Base-by-base conservation (phyloP, 225 moss, liverwort and hornwort species). In the Antitrichia curtipendula region DNA sequence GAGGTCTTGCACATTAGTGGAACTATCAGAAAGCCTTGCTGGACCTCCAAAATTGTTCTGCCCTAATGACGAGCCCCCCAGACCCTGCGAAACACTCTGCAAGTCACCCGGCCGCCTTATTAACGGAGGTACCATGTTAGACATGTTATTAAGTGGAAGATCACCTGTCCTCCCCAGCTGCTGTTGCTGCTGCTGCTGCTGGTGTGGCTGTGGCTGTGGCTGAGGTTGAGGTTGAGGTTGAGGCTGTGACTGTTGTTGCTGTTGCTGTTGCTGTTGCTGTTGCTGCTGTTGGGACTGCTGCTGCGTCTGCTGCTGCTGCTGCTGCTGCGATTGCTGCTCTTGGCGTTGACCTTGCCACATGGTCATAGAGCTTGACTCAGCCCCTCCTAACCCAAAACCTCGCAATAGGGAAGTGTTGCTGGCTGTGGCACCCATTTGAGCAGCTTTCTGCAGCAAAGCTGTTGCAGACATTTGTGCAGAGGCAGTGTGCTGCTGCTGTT, bases 391-490 rank as follows among this genome's bases (percentile, higher is more conserved):
- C 89, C 96, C 96, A 93, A 93, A 97, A 69, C 97, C 95, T 91
- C 99, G 93, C 68, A 99, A 85, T 61, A 99, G 90, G 87, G 99
- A 97, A 78, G 93, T 94, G 71, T 97, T 98, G 86, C 98, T 99
- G 31, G 95, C 93, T 87, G 97, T 96, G 45, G 97, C 95, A 76
- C 98, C 96, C 99, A 99, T 97, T 88, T 99, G 99, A 57, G 99
- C 99, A 85, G 99, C 99, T 90, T 99, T 99, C 84, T 99, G 99
- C 82, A 99, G 97, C 87, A 99, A 93, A 85, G 99, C 99, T 70
- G 99, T 99, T 85, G 99, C 99, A 77, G 99, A 99, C 99, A 99
- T 99, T 87, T 97, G 99, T 23, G 99, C 93, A 57, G 95, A 94
- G 63, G 95, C 91, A 61, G 97, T 95, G 83, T 96, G 95, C 78